A percentile compares a stretch with the other conserved stretches of the same genome.
phyloP scores from a whole-genome alignment of 768 basidiomycete genomes.

The Serendipita vermifera region DNA sequence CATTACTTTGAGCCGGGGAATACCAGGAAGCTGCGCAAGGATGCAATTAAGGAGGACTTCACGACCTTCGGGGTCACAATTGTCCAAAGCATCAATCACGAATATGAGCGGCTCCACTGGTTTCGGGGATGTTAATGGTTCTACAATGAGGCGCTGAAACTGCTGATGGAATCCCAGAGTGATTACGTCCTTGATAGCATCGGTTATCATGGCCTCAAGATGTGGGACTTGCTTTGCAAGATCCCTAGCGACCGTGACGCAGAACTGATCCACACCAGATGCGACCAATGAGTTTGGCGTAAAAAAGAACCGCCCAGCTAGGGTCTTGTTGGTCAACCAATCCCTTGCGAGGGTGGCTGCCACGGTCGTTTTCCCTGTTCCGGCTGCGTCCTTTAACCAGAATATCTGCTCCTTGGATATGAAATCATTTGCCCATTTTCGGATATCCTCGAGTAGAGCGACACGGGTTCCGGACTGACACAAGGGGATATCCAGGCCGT shows the following conservation, averaged over 20 bases:
- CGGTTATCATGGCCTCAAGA: not conserved
- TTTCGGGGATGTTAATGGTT: not conserved
- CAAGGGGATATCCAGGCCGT: not conserved
- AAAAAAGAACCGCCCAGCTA: slow-evolving; percentile 3
- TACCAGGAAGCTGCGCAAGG: not conserved
- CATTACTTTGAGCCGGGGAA: not conserved
- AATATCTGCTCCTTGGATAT: not conserved
- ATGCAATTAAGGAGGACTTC: not conserved
- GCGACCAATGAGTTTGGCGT: not conserved
- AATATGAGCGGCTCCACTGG: not conserved
- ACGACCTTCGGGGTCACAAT: not conserved
- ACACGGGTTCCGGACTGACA: not conserved
- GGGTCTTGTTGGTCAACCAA: not conserved
- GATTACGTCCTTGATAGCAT: no score
- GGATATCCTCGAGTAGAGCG: not conserved
- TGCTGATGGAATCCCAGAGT: not conserved
- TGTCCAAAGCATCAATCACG: slow-evolving; percentile 2
- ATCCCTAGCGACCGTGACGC: not conserved
- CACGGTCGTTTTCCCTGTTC: not conserved
- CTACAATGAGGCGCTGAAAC: not conserved
- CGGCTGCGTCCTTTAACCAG: slow-evolving; percentile 4
- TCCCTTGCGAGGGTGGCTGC: not conserved
- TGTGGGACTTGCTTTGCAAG: not conserved
- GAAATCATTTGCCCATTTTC: not conserved
- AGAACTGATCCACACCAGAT: not conserved